These are phyloP conservation scores for Rhododendron ovatum DNA, from an alignment of 148 eudicot species.

Conservation along the genomic window DNA sequence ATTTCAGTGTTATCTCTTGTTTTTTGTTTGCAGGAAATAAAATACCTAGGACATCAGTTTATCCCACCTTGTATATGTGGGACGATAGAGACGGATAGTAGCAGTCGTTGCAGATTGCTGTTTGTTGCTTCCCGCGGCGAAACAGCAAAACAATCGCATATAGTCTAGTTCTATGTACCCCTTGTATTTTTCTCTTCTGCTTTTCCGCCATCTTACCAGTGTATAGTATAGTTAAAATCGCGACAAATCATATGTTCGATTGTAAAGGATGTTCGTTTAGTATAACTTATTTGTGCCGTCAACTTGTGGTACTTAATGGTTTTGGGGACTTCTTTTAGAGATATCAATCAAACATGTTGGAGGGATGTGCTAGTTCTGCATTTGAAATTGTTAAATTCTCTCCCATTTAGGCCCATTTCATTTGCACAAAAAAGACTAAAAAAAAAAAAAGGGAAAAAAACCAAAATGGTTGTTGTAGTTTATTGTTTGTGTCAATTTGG, in stretches of 20 bases:
- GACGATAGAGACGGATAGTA: background rate
- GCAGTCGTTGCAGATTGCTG: background rate
- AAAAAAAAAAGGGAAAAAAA: too few relatives aligned
- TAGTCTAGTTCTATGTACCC: background rate
- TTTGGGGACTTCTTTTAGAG: background rate
- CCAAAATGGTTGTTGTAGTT: too few relatives aligned
- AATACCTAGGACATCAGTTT: background rate
- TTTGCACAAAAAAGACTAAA: too few relatives aligned
- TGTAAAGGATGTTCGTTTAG: background rate
- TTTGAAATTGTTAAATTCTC: background rate
- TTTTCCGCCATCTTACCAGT: background rate
- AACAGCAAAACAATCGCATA: background rate
- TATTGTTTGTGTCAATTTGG: too few relatives aligned
- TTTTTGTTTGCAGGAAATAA: conserved; percentile 3
- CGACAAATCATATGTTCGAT: too few relatives aligned
- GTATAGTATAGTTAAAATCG: background rate
- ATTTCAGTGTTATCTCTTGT: background rate
- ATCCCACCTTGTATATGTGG: background rate
- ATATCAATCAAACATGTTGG: background rate
- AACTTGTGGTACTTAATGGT: background rate
- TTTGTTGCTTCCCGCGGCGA: background rate
- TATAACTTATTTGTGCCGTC: background rate
- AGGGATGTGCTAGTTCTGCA: background rate
- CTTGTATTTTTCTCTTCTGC: background rate
- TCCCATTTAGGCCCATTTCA: too few relatives aligned